These are phyloP conservation scores for Pneumocystis wakefieldiae DNA, from an alignment of 1,139 yeast species.

Conservation along the genomic window DNA sequence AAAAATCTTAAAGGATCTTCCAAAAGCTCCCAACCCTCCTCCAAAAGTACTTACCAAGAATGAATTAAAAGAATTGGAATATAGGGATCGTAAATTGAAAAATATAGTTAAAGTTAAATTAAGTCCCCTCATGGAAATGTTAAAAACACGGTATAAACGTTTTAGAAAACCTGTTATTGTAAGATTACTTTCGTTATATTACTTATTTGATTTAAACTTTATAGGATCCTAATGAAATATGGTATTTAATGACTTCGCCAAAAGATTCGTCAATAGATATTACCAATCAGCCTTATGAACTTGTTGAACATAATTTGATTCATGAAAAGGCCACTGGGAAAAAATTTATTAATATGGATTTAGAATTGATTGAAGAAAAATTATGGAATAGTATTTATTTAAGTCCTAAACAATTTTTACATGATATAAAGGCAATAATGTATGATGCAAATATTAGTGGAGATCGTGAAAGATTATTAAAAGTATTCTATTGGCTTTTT, in stretches of 20 bases:
- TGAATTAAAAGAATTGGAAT: conserved; percentile 39
- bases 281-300: conserved; percentile 35
- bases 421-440: conserved; percentile 71
- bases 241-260: background rate
- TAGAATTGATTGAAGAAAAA: conserved; percentile 86
- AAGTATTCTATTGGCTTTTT: conserved; percentile 18
- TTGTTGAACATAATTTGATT: conserved; percentile 58
- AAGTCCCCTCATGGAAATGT: conserved; percentile 76
- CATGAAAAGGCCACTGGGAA: conserved; percentile 61
- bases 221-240: background rate
- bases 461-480: conserved; percentile 71
- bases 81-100: conserved; percentile 65
- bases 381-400: conserved; percentile 93
- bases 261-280: conserved; percentile 14
- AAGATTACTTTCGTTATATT: background rate
- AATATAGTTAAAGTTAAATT: conserved; percentile 72
- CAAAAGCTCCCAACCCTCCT: conserved; percentile 27
- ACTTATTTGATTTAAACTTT: background rate
- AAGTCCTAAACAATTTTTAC: conserved; percentile 78
- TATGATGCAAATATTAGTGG: conserved; percentile 59
- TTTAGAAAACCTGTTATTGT: conserved; percentile 79
- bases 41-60: conserved; percentile 17
- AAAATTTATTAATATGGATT: conserved; percentile 69
- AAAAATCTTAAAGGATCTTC: conserved; percentile 29
- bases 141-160: conserved; percentile 59